phyloP scores from a whole-genome alignment of 495 filamentous ascomycete species.

The Hypoxylon intermedium region DNA sequence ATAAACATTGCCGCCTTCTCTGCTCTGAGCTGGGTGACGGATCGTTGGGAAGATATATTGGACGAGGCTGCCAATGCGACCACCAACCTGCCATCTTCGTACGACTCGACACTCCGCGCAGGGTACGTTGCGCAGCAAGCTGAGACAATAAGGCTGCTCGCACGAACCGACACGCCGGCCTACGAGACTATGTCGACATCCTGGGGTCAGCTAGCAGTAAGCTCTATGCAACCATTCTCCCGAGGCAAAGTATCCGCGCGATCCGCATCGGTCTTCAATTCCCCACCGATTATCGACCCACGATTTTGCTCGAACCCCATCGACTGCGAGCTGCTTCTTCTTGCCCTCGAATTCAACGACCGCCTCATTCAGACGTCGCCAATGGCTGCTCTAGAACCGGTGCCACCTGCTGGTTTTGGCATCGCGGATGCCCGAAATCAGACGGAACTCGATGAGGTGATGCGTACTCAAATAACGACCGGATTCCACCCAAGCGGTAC shows the following conservation, averaged over 20 bases:
- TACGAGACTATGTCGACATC: slow-evolving; percentile 53
- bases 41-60: slow-evolving; percentile 12
- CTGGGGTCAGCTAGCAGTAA: slow-evolving; percentile 45
- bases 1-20: slow-evolving; percentile 52
- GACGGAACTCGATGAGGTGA: slow-evolving; percentile 33
- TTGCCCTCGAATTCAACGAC: slow-evolving; percentile 47
- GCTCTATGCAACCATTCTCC: slow-evolving; percentile 39
- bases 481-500: slow-evolving; percentile 48
- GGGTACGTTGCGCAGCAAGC: slow-evolving; percentile 51
- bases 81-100: slow-evolving; percentile 41
- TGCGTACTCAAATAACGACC: slow-evolving; percentile 35
- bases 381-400: slow-evolving; percentile 45
- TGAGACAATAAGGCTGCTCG: slow-evolving; percentile 44
- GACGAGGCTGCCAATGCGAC: slow-evolving; percentile 32
- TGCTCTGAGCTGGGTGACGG: slow-evolving; percentile 40
- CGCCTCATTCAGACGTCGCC: slow-evolving; percentile 43
- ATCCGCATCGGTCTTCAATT: slow-evolving; percentile 35
- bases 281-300: slow-evolving; percentile 39
- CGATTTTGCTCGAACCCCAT: slow-evolving; percentile 51
- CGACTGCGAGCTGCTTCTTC: slow-evolving; percentile 50
- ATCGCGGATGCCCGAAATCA: slow-evolving; percentile 37
- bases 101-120: slow-evolving; percentile 46
- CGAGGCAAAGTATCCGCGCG: slow-evolving; percentile 35
- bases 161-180: slow-evolving; percentile 43
- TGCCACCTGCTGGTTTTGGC: slow-evolving; percentile 36